Evolutionary conservation across 345 rosid species (phyloP).

Genomic region (Kandelia obovata): DNA sequence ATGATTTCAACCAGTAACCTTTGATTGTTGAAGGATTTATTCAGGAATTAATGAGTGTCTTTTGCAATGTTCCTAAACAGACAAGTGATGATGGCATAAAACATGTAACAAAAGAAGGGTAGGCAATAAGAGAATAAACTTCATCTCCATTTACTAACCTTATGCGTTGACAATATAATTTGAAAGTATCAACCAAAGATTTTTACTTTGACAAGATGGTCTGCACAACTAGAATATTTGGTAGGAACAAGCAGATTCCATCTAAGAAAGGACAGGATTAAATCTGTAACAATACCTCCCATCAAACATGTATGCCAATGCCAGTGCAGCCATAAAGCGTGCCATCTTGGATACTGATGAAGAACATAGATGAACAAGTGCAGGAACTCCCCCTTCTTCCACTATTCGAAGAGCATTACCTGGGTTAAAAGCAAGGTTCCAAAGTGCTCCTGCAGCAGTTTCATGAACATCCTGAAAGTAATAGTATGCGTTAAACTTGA

Average conservation of each 20-base stretch:
- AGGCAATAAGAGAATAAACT: too few species aligned
- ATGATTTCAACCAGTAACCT: background rate
- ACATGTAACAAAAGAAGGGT: too few species aligned
- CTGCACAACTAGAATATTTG: background rate
- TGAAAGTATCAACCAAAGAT: too few species aligned
- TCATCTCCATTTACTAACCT: too few species aligned
- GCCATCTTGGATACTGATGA: constrained; percentile 41
- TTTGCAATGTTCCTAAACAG: background rate
- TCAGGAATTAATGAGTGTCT: background rate
- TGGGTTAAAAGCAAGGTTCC: constrained; percentile 43
- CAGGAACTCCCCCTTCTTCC: constrained; percentile 39
- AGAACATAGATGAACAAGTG: constrained; percentile 37
- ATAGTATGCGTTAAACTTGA: background rate
- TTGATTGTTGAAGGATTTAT: background rate
- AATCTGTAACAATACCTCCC: constrained; percentile 24
- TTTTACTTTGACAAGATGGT: too few species aligned
- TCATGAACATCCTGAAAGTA: constrained; percentile 46
- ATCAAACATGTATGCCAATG: constrained; percentile 40
- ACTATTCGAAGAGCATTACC: constrained; percentile 39
- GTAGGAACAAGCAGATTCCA: background rate
- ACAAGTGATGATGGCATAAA: too few species aligned
- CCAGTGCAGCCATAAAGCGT: constrained; percentile 45
- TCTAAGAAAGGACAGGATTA: too few species aligned
- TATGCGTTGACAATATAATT: too few species aligned
- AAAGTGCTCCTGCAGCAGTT: constrained; percentile 52